phyloP scores from a whole-genome alignment of 371 early-diverging fungal species.

The Syncephalastrum contaminatum region DNA sequence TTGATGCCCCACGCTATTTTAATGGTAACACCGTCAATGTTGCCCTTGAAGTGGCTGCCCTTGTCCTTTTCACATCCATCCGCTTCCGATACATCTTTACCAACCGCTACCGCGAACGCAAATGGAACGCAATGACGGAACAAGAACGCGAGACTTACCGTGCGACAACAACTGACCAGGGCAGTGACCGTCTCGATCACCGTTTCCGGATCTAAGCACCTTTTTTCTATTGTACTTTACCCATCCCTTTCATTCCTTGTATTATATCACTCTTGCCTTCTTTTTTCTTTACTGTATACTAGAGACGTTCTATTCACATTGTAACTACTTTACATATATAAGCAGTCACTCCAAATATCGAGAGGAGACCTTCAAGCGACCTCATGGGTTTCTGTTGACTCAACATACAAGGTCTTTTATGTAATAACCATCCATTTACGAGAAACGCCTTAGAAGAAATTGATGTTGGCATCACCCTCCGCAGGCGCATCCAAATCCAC shows the following conservation, averaged over 20 bases:
- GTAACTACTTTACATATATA: too few species aligned
- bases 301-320: too few species aligned
- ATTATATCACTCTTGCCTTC: too few species aligned
- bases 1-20: slow-evolving; percentile 34
- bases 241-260: neutral
- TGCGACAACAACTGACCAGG: slow-evolving; percentile 23
- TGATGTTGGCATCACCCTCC: slow-evolving; percentile 74
- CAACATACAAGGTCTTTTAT: too few species aligned
- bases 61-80: slow-evolving; percentile 15
- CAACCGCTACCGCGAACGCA: slow-evolving; percentile 16
- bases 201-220: slow-evolving; percentile 19
- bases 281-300: too few species aligned
- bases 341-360: too few species aligned
- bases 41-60: slow-evolving; percentile 12
- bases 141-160: slow-evolving; percentile 19
- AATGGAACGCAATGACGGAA: slow-evolving; percentile 27
- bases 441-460: too few species aligned
- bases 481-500: slow-evolving; percentile 89
- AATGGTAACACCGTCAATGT: slow-evolving; percentile 37
- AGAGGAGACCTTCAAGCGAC: too few species aligned
- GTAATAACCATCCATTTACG: too few species aligned
- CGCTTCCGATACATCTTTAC: slow-evolving; percentile 24
- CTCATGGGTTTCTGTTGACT: too few species aligned
- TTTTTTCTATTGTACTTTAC: neutral
- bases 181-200: slow-evolving; percentile 32